Base-by-base conservation (phyloP, 2,329 filamentous ascomycete species). In the Dichotomopilus funicola region DNA sequence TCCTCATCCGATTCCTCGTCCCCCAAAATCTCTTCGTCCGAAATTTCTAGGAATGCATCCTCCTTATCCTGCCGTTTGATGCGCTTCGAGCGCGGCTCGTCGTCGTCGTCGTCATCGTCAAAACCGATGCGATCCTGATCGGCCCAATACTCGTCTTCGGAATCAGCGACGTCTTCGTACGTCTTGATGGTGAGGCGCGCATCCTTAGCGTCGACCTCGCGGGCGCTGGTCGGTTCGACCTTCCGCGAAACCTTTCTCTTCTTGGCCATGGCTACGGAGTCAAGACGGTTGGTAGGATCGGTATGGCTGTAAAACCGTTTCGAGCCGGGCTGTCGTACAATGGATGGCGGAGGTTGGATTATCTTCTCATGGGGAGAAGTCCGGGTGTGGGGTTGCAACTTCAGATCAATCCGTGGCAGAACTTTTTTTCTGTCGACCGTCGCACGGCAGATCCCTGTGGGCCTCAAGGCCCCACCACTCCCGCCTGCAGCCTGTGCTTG, bases 91-190 rank as follows among this genome's bases (percentile, higher is more conserved):
- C 83, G 81, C 11, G 87, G 89, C 62, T 96, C 90, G 35, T 95
- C 89, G 34, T 61, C 59, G 34, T 61, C 59, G 35, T 62, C 89
- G 52, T 64, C 62, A 40, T 62, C 89, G 52, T 64, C 62, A 40
- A 99, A 79, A 65, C 92, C 72, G 60, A 99, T 85, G 67, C 89
- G 87, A 72, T 99, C 94, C 61, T 88, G 83, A 61, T 91, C 87
- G 57, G 91, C 77, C 66, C 92, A 89, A 70, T 96, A 95, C 68
- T 96, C 90, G 70, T 99, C 94, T 70, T 96, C 90, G 1, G 91
- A 95, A 69, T 96, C 87, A 62, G 91, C 89, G 64, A 99, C 86
- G 72, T 95, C 90, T 71, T 92, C 85, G 70, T 81, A 92, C 2
- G 82, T 85, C 47, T 71, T 76, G 64, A 85, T 75, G 27, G 77